Base-by-base conservation (phyloP, 371 early-diverging fungal genomes). In the Sporodiniella umbellata region DNA sequence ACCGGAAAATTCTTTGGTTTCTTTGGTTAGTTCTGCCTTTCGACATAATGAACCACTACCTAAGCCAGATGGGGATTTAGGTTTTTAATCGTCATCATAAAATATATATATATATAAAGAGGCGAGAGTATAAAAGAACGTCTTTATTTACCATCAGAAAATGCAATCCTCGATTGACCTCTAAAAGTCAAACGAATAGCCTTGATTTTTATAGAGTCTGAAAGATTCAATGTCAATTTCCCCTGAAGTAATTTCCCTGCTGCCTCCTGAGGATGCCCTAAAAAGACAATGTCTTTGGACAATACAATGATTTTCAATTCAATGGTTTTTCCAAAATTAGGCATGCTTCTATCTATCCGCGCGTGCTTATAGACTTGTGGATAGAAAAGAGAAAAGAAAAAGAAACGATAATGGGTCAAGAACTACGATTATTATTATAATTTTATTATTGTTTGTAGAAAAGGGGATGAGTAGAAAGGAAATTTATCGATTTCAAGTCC, bases 161-260 rank as follows among this genome's bases (percentile, higher is more conserved):
- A 66, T 15, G 51, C 40, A 7, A 66, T 62, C 30, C 55, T 58
- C 58, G 61, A 58, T 48, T 54, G 61, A 1, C 66, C 66, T 8
- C 45, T 42, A 46, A 66, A 66, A 17, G 42, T 48, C 24, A 66
- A 42, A 14, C 18, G n/a, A 1, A 66, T 46, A 7, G 58, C 38
- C 37, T 51, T 53, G 15, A 66, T 46, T 45, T 58, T 66, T 33
- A 49, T 66, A 2, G 62, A 30, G 30, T 66, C 66, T 12, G 45
- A 15, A 1, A 62, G 30, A 12, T 33, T 51, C n/a, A 66, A 25
- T 14, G 33, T 42, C 4, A 66, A 15, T 14, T 44, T 37, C 1
- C 66, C 66, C 25, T 51, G 55, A 11, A 66, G 33, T 15, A 55
- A 15, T 18, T 54, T 57, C 22, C 62, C 66, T 8, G 62, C 58